phyloP scores from a whole-genome alignment of 176 grass and related monocot species.

The Oryza coarctata region DNA sequence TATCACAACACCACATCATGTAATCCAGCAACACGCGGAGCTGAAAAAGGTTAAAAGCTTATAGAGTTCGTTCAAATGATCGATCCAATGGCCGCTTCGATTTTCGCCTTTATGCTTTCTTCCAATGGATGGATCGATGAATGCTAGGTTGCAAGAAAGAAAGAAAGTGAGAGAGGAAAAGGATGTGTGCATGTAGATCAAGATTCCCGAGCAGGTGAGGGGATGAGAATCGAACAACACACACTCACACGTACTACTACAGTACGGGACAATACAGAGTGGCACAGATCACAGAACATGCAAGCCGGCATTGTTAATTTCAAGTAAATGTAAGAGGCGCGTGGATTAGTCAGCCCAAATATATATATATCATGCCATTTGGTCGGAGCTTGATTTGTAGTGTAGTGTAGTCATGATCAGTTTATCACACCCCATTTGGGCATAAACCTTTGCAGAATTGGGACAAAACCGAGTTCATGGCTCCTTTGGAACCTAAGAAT shows the following conservation, averaged over 20 bases:
- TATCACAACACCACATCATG: slow-evolving; percentile 25
- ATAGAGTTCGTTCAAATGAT: slow-evolving; percentile 33
- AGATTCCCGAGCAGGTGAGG: slow-evolving; percentile 34
- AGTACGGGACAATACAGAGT: slow-evolving; percentile 45
- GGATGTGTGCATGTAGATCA: background rate
- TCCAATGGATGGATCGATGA: background rate
- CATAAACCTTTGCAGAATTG: background rate
- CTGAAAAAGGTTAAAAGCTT: slow-evolving; percentile 17
- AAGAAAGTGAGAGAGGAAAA: background rate
- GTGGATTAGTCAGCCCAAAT: slow-evolving; percentile 30
- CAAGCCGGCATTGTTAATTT: slow-evolving; percentile 38
- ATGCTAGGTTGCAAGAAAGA: background rate
- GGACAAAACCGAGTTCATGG: background rate
- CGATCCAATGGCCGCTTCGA: background rate
- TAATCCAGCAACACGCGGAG: slow-evolving; percentile 44
- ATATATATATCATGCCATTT: background rate
- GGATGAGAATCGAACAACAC: slow-evolving; percentile 42
- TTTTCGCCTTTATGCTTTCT: background rate
- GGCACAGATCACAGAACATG: slow-evolving; percentile 50
- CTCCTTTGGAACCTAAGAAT: background rate
- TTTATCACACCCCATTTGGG: background rate
- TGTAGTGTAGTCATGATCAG: background rate
- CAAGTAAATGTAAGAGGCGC: slow-evolving; percentile 1
- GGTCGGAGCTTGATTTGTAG: background rate
- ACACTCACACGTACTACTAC: slow-evolving; percentile 9